Conservation (phyloP, 1,284 basidiomycete genomes). For the Cutaneotrichosporon sp. region DNA sequence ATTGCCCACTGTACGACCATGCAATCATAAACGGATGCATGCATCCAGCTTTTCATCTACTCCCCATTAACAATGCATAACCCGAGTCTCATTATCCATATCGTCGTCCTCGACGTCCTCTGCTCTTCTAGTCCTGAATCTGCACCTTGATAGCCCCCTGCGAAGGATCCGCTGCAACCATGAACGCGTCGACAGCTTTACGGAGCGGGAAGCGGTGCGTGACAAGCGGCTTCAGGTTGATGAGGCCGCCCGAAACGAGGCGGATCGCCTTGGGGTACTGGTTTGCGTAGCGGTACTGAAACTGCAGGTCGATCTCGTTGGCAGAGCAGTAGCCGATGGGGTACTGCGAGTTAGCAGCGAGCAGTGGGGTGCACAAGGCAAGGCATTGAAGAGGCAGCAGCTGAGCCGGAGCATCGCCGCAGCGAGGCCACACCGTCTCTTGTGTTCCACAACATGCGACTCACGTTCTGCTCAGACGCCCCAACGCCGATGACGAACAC, state of each 20-base stretch:
- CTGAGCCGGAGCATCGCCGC: too few species aligned
- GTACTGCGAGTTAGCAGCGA: constrained; percentile 32
- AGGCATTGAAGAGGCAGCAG: too few species aligned
- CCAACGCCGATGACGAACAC: constrained; percentile 57
- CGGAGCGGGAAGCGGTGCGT: constrained; percentile 76
- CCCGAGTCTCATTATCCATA: too few species aligned
- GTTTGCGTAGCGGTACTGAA: constrained; percentile 52
- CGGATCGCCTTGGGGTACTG: constrained; percentile 75
- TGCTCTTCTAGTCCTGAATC: constrained; percentile 34
- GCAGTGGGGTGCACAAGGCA: too few species aligned
- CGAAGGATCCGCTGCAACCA: constrained; percentile 49
- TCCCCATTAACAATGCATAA: too few species aligned
- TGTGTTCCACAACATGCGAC: too few species aligned
- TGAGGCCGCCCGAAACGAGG: constrained; percentile 68
- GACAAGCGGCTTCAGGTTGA: constrained; percentile 82
- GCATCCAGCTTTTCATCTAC: too few species aligned
- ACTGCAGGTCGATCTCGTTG: constrained; percentile 55
- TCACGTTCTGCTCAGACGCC: constrained; percentile 45
- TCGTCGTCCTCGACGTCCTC: too few species aligned
- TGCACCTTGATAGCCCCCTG: constrained; percentile 50
- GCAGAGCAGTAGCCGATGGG: constrained; percentile 53
- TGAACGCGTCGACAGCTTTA: constrained; percentile 72
- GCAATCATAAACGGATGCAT: too few species aligned
- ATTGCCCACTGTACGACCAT: too few species aligned
- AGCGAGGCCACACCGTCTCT: too few species aligned